Base-by-base conservation (phyloP, 768 basidiomycete genomes). In the Tulasnella calospora region DNA sequence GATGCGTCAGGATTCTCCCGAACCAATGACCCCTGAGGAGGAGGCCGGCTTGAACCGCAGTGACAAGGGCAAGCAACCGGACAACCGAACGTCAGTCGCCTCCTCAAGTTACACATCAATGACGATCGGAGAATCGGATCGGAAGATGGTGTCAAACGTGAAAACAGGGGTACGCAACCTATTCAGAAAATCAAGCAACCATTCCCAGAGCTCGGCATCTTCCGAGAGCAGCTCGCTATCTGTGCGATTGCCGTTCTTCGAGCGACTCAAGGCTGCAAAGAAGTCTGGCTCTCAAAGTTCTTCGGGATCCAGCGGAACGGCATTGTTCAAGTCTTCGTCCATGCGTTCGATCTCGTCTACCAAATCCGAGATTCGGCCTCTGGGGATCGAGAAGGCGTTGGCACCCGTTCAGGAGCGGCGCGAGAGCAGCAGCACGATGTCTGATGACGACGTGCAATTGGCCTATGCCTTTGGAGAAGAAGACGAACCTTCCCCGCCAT, bases 21-120 rank as follows among this genome's bases (percentile, higher is more conserved):
- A 51, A 23, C 47, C 47, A 51, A 51, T 51, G 47, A 51, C 47
- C 23, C 21, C 47, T 5, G 47, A 51, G 21, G 47, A 51, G 21
- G 47, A 51, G 47, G 47, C 47, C 21, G 47, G 47, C 47, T 23
- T 51, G 47, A 15, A 8, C 41, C 47, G 47, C 3, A 10, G 0
- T 5, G 47, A 51, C 47, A 51, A 51, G 47, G 47, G 47, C 47
- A 51, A 51, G 47, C 47, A 51, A 23, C 47, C 47, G 17, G 47
- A 51, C 47, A 51, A 51, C 38, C 27, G 38, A 3, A 12, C 23
- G 1, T 73, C 71, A 46, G 72, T 41, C 40, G 72, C 72, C 38
- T 73, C 72, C 30, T 76, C 74, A 33, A 76, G 44, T 30, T 76
- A 76, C 57, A 76, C 74, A n/a, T 55, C 74, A 17, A 15, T 76